Base-by-base conservation (phyloP, 495 filamentous ascomycete genomes). In the Hyaloscypha variabilis region DNA sequence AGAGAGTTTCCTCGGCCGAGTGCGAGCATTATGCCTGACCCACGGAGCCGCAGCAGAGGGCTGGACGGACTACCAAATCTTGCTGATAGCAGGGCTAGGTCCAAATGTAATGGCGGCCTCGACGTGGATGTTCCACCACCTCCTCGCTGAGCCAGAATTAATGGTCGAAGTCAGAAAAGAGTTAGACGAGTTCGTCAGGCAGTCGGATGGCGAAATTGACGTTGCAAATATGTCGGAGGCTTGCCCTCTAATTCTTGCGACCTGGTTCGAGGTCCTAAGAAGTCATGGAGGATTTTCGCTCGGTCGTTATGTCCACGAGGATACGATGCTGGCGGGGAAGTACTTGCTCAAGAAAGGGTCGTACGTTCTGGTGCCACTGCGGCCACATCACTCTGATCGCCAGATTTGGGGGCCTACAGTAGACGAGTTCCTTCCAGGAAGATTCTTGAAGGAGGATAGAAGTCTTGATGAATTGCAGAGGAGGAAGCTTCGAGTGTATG, bases 361-460 rank as follows among this genome's bases (percentile, higher is more conserved):
- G n/a, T 58, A 58, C 28, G 26, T 28, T 30, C 29, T 58, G 6
- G 55, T 28, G 24, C 55, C 55, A 34, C 55, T 58, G 8, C 55
- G 55, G 28, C 55, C 55, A 58, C 55, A 58, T 58, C 55, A 58
- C 28, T 34, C 5, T n/a, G 28, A 58, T 28, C 26, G 29, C 25
- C 26, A 58, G 29, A 34, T 13, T 13, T 58, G 55, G 55, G 55
- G 55, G 8, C 6, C 25, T 29, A 13, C 25, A 4, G 55, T n/a
- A 11, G 25, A 31, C 28, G 17, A 58, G 3, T 58, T 58, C 55
- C n/a, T 30, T 23, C 55, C 55, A 8, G 55, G 29, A 19, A 29
- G 55, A 58, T 58, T 58, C 26, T 58, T 58, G 55, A 58, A 58
- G 30, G 51, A 54, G 23, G 55, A 58, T 58, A 28, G 55, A 34